Evolutionary conservation across 73 alveolate genomes (phyloP), one percentile per base, ranked within the genome.

Genomic region (Paramecium sonneborni): DNA sequence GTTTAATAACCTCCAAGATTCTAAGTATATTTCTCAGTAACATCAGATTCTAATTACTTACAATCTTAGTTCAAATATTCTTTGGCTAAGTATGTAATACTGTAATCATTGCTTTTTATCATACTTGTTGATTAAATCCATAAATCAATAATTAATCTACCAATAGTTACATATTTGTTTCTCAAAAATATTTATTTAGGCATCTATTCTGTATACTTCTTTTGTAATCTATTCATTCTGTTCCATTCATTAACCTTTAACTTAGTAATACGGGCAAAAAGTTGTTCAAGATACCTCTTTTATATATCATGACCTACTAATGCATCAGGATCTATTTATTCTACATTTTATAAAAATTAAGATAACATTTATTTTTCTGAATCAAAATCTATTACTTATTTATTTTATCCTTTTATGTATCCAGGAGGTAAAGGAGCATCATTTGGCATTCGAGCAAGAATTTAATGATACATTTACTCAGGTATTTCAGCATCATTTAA

Each of bases 101-200:
- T 97, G 88, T 98, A 98, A 57, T 93, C 96, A 44, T 98, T 96
- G 62, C 96, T 98, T 95, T 97, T 96, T 56, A 92, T 85, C 43
- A 98, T 95, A 84, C 97, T 99, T 95, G 93, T 95, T 32, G 99
- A 95, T 37, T 97, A 92, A 9, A 94, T 76, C 95, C 95, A 96
- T 39, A 99, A 97, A 93, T 98, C 99, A 28, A 97, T 95, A 10
- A 98, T 56, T 57, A 98, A 93, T 92, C 99, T 94, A 20, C 99
- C 99, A 20, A 93, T 85, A 8, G 97, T 92, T 0, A 85, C 70
- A 56, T 76, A 85, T 92, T 97, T 95, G n/a, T 98, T 96, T 39
- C 95, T 79, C 95, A 97, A 96, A 85, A 85, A 84, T n/a, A 96
- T 93, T 62, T 96, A 97, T 24, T 95, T 89, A 92, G 95, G 96